phyloP scores from a whole-genome alignment of 2,329 filamentous ascomycete genomes.

The Cadophora luteo-olivacea region DNA sequence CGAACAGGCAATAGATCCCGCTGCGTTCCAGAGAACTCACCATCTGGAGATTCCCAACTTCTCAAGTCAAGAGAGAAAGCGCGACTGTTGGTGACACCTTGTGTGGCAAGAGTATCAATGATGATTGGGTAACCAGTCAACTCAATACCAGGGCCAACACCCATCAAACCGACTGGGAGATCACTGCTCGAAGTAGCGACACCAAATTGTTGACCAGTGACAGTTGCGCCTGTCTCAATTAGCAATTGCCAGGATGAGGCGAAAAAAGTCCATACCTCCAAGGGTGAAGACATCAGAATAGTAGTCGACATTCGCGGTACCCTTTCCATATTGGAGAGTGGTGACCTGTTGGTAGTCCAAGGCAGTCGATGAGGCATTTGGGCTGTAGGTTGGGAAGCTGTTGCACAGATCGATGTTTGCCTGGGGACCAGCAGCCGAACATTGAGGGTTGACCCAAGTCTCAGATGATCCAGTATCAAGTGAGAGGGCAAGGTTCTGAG shows the following conservation, averaged over 20 bases:
- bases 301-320: conserved; percentile 18
- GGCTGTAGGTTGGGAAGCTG: conserved; percentile 19
- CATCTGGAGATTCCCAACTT: conserved; percentile 22
- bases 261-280: conserved; percentile 16
- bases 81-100: conserved; percentile 27
- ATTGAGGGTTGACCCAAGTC: conserved; percentile 28
- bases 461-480: conserved; percentile 29
- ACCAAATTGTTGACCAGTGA: conserved; percentile 27
- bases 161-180: conserved; percentile 27
- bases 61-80: conserved; percentile 29
- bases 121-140: conserved; percentile 26
- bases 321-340: conserved; percentile 23
- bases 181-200: conserved; percentile 19
- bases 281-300: conserved; percentile 20
- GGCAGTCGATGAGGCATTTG: conserved; percentile 17
- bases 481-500: conserved; percentile 17
- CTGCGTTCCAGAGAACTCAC: neutral
- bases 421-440: conserved; percentile 12
- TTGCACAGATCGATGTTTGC: conserved; percentile 18
- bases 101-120: conserved; percentile 23
- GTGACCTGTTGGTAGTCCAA: neutral
- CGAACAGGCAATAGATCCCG: neutral
- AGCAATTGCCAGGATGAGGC: neutral
- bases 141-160: conserved; percentile 27
- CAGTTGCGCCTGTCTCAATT: conserved; percentile 5